Base-by-base conservation (phyloP, 106 monocot species). In the Iris macrosiphon region DNA sequence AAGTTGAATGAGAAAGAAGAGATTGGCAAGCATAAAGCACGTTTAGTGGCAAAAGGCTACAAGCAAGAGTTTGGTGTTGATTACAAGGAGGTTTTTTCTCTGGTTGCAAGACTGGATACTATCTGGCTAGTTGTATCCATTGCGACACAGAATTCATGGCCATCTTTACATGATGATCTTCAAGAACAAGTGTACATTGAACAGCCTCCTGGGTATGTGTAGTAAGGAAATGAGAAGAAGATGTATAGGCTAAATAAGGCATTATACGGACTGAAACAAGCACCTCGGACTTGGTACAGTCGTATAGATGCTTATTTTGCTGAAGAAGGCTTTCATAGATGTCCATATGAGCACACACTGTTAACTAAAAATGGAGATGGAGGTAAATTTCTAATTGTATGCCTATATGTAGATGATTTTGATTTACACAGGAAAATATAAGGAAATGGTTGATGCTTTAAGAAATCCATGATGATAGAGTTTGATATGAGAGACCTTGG, bases 361-460 rank as follows among this genome's bases (percentile, higher is more conserved):
- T 24, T 50, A 7, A 17, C 7, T 6, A 50, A 21, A 17, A 14
- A 5, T 0, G 14, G 23, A 6, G 13, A 45, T 45, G 21, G 50
- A 25, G 50, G 50, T 50, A 50, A 50, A 50, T 6, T 50, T 24
- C 17, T 50, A 50, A 50, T 50, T 26, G 27, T 50, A 6, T 50
- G 50, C 24, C 3, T 50, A 22, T 50, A 50, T 26, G 50, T 25
- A 5, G 24, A 50, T 22, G 50, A 50, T n/a, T 50, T 24, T 50
- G 7, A 50, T 50, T 6, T 50, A 22, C 24, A 50, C 50, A 22
- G 23, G 50, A 17, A 50, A 50, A 22, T 5, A 50, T 28, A 5
- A 8, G 23, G 3, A 6, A n/a, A 50, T 24, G 50, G 4, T 50
- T 26, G 24, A 50, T 3, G n/a, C 4, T 43, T 43, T 16, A 43